These are phyloP conservation scores for Straminergon stramineum DNA, from an alignment of 225 moss, liverwort and hornwort genomes.

Conservation along the genomic window DNA sequence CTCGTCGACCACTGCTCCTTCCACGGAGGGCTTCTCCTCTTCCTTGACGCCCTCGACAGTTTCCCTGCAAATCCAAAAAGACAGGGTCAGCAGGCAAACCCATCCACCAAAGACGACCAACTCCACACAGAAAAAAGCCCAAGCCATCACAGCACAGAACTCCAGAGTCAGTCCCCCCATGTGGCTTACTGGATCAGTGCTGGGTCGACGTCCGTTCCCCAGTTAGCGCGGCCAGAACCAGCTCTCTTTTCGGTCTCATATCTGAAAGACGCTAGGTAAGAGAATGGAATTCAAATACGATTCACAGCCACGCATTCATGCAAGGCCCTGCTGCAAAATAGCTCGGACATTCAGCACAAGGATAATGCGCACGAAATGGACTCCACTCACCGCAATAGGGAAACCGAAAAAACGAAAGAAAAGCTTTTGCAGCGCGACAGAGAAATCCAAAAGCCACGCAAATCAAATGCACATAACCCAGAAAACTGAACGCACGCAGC, in stretches of 20 bases:
- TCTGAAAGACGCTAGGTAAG: constrained; percentile 37
- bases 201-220: constrained; percentile 78
- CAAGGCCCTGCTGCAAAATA: neutral
- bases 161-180: neutral
- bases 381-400: neutral
- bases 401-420: neutral
- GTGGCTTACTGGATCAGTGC: constrained; percentile 51
- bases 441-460: neutral
- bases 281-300: neutral
- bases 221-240: constrained; percentile 86
- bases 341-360: neutral
- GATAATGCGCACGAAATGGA: neutral
- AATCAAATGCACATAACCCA: neutral
- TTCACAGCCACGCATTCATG: neutral
- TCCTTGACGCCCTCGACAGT: constrained; percentile 6
- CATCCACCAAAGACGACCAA: neutral
- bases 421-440: neutral
- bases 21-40: constrained; percentile 19
- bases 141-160: neutral
- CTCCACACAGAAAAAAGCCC: neutral
- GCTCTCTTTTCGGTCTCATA: constrained; percentile 69
- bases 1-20: constrained; percentile 8
- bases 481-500: neutral
- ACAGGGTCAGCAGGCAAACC: neutral
- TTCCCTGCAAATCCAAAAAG: constrained; percentile 17